Evolutionary conservation across 1,139 yeast genomes (phyloP), one percentile per base, ranked within the genome.

Genomic region (Suhomyces terraborum): DNA sequence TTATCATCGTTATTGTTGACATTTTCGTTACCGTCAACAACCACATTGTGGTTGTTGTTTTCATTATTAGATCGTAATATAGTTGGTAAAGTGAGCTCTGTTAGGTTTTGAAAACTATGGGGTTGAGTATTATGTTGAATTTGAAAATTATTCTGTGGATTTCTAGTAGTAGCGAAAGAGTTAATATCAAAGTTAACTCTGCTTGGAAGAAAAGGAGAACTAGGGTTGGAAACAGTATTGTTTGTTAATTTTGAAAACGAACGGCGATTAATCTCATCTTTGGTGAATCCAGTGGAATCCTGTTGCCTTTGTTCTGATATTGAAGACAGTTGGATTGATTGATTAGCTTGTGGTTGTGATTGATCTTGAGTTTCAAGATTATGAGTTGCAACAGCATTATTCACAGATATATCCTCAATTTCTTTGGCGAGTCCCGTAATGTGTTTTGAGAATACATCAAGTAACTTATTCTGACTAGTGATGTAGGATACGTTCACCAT

Each of bases 361-460:
- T 32, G 41, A 12, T 40, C 28, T 19, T 21, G 43, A 45, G 16
- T 28, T 29, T 14, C 28, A 14, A 5, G 36, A 14, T 16, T 12
- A 9, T 5, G 32, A 12, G 13, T 18, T 8, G 31, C 16, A 8
- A 35, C 28, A n/a, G 38, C 26, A 22, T 34, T 12, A 7, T 29
- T 32, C 35, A 39, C 39, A 10, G 51, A 37, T 12, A 48, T 37
- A 22, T 54, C 61, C 34, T 60, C 62, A 27, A 61, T 57, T 28
- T 60, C 64, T 38, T 59, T 61, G 17, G 59, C 55, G 26, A 61
- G 45, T 35, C 52, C 54, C 22, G 51, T 46, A 24, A 60, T 49
- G 38, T 59, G 61, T 40, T 55, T 60, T 25, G 54, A 49, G 41
- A 61, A 56, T 9, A 55, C 36, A 34, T 60, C 64, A 25, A 58